These are phyloP conservation scores for Nitzschia sp. DNA, from an alignment of 108 stramenopile species.

Conservation along the genomic window DNA sequence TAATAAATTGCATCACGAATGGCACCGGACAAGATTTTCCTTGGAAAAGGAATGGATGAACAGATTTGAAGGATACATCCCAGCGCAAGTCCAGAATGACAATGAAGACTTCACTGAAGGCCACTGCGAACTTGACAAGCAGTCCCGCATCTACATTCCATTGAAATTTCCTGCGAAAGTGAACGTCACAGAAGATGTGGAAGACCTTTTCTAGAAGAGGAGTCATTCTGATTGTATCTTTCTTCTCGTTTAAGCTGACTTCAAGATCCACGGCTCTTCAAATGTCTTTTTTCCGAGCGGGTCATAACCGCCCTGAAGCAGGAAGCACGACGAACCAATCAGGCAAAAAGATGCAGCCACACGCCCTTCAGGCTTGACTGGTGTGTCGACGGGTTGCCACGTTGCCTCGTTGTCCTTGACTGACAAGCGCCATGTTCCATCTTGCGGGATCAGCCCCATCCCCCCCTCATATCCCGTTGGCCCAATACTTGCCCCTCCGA, in stretches of 20 bases:
- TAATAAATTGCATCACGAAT: constrained; percentile 10
- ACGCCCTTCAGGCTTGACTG: neutral
- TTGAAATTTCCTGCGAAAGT: constrained; percentile 7
- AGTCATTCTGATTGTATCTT: neutral
- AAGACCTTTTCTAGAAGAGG: neutral
- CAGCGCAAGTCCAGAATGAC: neutral
- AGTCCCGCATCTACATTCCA: constrained; percentile 8
- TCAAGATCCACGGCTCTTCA: constrained; percentile 19
- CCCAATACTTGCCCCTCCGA: constrained; percentile 18
- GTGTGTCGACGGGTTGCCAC: neutral
- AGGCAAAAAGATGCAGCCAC: constrained; percentile 6
- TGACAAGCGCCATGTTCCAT: constrained; percentile 19
- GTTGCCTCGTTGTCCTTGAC: constrained; percentile 1
- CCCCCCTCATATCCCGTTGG: constrained; percentile 2
- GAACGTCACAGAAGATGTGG: neutral
- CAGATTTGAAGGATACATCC: neutral
- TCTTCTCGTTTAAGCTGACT: neutral
- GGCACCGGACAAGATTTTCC: constrained; percentile 11
- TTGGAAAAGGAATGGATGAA: constrained; percentile 18
- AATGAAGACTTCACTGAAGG: neutral
- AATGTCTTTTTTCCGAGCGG: constrained; percentile 14
- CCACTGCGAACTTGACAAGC: constrained; percentile 3
- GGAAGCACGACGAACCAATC: neutral
- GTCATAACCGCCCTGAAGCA: constrained; percentile 27
- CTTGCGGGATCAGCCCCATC: constrained; percentile 2